Evolutionary conservation across 345 rosid genomes (phyloP).

Genomic region (Noccaea bulbosa): DNA sequence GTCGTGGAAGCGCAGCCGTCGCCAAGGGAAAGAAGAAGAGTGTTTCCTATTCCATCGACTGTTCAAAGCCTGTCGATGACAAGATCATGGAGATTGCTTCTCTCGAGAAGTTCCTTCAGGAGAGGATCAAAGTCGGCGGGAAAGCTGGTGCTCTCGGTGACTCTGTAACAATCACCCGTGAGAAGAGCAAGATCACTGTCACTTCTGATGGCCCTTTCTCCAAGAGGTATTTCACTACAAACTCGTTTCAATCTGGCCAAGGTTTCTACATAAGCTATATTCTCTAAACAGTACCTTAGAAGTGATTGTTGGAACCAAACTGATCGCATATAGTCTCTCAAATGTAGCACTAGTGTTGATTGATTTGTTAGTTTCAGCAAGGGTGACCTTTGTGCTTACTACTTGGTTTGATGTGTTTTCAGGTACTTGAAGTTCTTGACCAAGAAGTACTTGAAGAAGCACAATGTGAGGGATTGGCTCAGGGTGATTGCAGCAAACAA

Average conservation of each 20-base stretch:
- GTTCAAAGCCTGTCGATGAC: conserved; percentile 50
- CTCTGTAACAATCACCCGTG: conserved; percentile 57
- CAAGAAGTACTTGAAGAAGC: conserved; percentile 91
- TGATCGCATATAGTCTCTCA: not conserved
- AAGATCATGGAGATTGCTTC: conserved; percentile 74
- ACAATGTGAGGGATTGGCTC: conserved; percentile 95
- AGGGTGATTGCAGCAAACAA: conserved; percentile 87
- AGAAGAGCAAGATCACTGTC: conserved; percentile 69
- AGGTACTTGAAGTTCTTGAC: conserved; percentile 92
- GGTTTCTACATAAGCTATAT: no score
- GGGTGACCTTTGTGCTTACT: not conserved
- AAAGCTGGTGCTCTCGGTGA: conserved; percentile 84
- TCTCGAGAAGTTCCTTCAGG: conserved; percentile 81
- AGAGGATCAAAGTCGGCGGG: conserved; percentile 82
- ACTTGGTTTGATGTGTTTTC: not conserved
- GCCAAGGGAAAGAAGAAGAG: conserved; percentile 53
- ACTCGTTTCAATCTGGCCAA: no score
- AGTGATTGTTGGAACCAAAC: not conserved
- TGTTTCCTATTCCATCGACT: conserved; percentile 47
- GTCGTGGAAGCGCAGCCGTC: conserved; percentile 46
- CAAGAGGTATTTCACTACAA: conserved; percentile 53
- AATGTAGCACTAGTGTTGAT: no score
- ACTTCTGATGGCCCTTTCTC: conserved; percentile 77
- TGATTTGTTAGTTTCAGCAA: no score
- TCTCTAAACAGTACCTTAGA: no score